Percentiles rank a stretch among this genome's conserved stretches.
phyloP scores from a whole-genome alignment of 768 basidiomycete genomes.

The Boletus sp. region DNA sequence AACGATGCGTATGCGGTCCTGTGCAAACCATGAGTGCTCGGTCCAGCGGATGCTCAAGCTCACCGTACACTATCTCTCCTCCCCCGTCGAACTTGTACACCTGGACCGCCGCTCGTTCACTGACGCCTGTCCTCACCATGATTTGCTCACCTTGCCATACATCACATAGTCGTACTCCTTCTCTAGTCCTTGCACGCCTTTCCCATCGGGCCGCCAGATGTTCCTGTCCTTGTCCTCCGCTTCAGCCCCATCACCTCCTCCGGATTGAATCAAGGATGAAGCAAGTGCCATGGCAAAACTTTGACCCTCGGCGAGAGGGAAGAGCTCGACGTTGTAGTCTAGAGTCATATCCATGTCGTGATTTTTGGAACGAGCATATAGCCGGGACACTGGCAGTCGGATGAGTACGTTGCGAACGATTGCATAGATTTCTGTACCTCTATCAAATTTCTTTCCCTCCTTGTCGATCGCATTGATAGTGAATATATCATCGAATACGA shows the following conservation, averaged over 20 bases:
- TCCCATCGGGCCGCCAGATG: conserved; percentile 85
- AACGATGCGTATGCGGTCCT: conserved; percentile 97
- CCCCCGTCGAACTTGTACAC: conserved; percentile 97
- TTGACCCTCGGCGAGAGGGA: conserved; percentile 66
- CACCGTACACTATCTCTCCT: conserved; percentile 73
- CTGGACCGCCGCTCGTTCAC: conserved; percentile 39
- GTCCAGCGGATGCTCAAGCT: not conserved
- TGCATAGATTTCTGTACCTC: conserved; percentile 55
- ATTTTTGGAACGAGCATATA: conserved; percentile 87
- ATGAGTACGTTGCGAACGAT: conserved; percentile 5
- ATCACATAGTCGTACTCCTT: conserved; percentile 99
- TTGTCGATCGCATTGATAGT: conserved; percentile 79
- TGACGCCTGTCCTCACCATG: not conserved
- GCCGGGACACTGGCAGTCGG: conserved; percentile 71
- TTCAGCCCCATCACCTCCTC: conserved; percentile 53
- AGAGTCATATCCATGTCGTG: conserved; percentile 90
- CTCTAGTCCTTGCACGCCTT: conserved; percentile 77
- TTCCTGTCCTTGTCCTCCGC: conserved; percentile 71
- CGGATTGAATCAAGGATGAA: conserved; percentile 63
- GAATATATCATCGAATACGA: conserved; percentile 95
- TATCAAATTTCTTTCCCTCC: conserved; percentile 96
- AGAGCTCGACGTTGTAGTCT: conserved; percentile 92
- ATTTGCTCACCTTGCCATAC: conserved; percentile 82
- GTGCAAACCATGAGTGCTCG: conserved; percentile 2
- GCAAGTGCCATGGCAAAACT: conserved; percentile 86